Evolutionary conservation across 1,139 yeast genomes (phyloP), one percentile per base, ranked within the genome.

Genomic region (Williopsis jadinii): DNA sequence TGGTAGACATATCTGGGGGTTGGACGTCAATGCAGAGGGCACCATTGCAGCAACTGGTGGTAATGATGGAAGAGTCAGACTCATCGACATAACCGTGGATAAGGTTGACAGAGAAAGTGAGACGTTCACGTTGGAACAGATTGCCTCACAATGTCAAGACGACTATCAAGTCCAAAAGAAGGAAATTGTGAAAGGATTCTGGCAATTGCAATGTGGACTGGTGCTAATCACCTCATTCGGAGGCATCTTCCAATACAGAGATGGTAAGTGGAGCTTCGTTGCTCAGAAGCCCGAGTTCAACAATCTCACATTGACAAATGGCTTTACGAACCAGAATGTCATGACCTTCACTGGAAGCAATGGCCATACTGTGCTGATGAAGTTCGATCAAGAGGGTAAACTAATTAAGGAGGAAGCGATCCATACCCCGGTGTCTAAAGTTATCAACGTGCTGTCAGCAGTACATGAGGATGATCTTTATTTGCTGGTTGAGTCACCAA

Each of bases 1-100:
- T 31, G 96, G 95, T 5, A 83, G 94, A 58, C 92, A 86, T 56
- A 75, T 84, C 1, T 92, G 98, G 98, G 75, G 87, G 32, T 76
- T 85, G 6, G 90, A 82, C 44, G 69, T 84, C 1, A 70, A 74
- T 42, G 69, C 67, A 3, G 54, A 60, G 3, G 58, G 66, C 36
- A 56, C 66, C 30, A 54, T 80, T 10, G 77, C 81, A 19, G 87
- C 78, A 1, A 81, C 90, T 12, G 90, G 95, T 35, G 97, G 97
- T 32, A 92, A 95, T 37, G 97, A 88, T 60, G 97, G 97, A 1
- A 73, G 85, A 49, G 63, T 88, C 2, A 68, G 85, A 43, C 49
- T 84, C 6, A 78, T 80, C 53, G 83, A 82, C 54, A 58, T 84
- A 50, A 55, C 40, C 50, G 53, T 43, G 46, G 55, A 24, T 44